Base-by-base conservation (phyloP, 495 filamentous ascomycete species). In the Bathelium albidoporum region DNA sequence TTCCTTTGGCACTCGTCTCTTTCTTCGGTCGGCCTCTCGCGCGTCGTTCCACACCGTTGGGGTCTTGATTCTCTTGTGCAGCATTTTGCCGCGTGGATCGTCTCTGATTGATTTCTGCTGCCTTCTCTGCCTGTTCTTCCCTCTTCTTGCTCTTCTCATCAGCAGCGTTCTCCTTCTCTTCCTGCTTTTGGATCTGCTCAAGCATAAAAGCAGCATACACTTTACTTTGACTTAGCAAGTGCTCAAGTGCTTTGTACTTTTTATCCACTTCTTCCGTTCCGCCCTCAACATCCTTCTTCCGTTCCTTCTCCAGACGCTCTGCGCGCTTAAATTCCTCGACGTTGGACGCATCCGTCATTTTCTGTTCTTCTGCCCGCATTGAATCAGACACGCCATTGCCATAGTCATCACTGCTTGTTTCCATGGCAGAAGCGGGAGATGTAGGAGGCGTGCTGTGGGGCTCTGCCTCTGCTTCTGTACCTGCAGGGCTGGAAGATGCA, bases 151-250 rank as follows among this genome's bases (percentile, higher is more conserved):
- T 74, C 65, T 78, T 79, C 36, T 78, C 74, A 1, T 81, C 77
- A 59, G 77, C 75, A 14, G 75, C 72, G 16, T 72, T 77, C 43
- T 82, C 81, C 28, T 81, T 78, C 36, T 85, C 82, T 68, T 85
- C 81, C 62, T 85, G 82, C 55, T 83, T 79, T 63, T 83, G 80
- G 80, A 85, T 85, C 63, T 85, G 84, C 34, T 81, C 76, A 22
- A 83, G 76, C 82, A 85, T 84, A 60, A 85, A 84, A 64, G 60
- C 78, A 39, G 72, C 65, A 68, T 78, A 79, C 22, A 79, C 70
- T 70, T 77, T 77, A 66, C 76, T 78, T 68, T 79, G 77, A 32
- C 70, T 75, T 32, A 79, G 72, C 58, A 79, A 62, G 62, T 75
- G 77, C 70, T 79, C 74, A 62, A 74, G 68, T 70, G 68, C 72